Evolutionary conservation across 176 grass and related monocot genomes (phyloP), one percentile per base, ranked within the genome.

Genomic region (Oryza longistaminata): DNA sequence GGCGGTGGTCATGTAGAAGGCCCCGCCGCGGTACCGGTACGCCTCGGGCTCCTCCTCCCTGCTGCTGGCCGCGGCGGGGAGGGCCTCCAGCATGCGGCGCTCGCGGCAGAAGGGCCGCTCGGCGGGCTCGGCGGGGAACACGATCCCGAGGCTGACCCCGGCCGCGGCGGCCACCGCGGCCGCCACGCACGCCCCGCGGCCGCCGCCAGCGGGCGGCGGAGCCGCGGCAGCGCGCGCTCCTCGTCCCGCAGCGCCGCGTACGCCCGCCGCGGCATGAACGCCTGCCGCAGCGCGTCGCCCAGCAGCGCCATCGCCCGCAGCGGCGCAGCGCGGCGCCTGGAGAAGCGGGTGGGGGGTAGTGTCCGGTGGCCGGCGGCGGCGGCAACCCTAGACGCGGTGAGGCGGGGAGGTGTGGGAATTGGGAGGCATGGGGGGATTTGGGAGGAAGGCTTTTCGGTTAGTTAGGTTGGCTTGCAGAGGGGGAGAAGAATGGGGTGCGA

Each of bases 1-100:
- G 37, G 94, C 91, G n/a, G 94, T 94, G 29, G 96, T 96, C 83
- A 99, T 87, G 87, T 99, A 94, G 43, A 98, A 94, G 7, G 86
- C 92, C 17, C 94, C 94, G 22, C 94, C 96, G 7, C 91, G 88
- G 74, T 84, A 90, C 6, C 91, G 80, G 45, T 95, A 93, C 60
- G 94, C 65, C 77, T 99, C 96, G 31, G 90, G 87, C 78, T 99
- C 93, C 90, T 90, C 89, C 89, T 90, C 89, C 68, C 75, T 49
- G 76, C 85, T 87, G 69, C 87, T 90, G 49, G 77, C 85, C 1
- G 82, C 94, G 15, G 90, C 87, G 9, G 93, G 95, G 62, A 93
- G 85, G 25, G 93, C 93, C 90, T 95, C 89, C 46, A 95, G 85
- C 86, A 88, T 86, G 64, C 89, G 88, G 3, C 89, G 88, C 77